Base-by-base conservation (phyloP, 2,329 filamentous ascomycete genomes). In the Escovopsis sp. region DNA sequence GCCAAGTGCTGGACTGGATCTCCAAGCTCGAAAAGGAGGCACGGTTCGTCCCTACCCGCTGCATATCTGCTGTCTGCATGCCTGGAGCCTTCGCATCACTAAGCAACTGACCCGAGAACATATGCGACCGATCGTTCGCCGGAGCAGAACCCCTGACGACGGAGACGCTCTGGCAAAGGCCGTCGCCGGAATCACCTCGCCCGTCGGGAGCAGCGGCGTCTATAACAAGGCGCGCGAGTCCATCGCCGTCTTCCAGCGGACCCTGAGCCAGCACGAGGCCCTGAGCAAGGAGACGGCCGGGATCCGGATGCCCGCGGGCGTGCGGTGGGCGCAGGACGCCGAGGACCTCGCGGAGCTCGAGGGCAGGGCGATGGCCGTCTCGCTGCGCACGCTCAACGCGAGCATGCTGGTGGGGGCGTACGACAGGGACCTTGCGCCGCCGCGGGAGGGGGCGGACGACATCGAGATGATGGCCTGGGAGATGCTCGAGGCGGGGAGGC, bases 281-380 rank as follows among this genome's bases (percentile, higher is more conserved):
- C 13, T 49, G n/a, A 46, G 41, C 30, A 41, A 41, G 11, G 36
- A 39, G 15, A 29, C 35, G 9, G 38, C 25, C 6, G 37, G 43
- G 1, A 44, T 51, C 21, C 43, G 43, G 12, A 45, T 44, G 32
- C 56, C 53, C 4, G 37, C 34, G 9, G 48, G 46, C 41, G 44
- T 50, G 39, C 50, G 45, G 4, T 60, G 56, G 57, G 38, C 45
- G 31, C 47, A 55, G 31, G 56, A 60, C n/a, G 46, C 38, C 10
- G 41, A 41, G 21, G 47, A 53, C 17, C 42, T 58, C 18, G 36
- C 41, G 14, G 42, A 48, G 3, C 40, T 60, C 33, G 52, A 55
- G 31, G 38, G 44, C 13, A 40, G 43, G 19, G 43, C 48, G 12
- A 39, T 50, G 36, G 35, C 35, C 2, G 45, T 50, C 12, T 45